These are phyloP conservation scores for Flaveria brownii DNA, from an alignment of 129 eudicot species.

Conservation along the genomic window DNA sequence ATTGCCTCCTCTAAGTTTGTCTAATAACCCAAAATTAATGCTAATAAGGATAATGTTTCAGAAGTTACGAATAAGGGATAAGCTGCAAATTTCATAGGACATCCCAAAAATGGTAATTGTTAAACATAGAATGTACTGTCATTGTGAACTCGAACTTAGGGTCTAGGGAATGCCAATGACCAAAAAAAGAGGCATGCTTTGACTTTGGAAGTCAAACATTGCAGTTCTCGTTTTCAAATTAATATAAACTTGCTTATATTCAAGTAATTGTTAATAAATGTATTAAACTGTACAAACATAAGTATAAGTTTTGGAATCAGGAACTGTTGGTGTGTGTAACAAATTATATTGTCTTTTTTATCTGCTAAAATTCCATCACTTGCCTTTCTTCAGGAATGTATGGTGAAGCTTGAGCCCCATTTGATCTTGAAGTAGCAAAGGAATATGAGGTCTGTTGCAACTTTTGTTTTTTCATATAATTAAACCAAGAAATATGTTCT, in stretches of 20 bases:
- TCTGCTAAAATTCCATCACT: background rate
- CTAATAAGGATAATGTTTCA: background rate
- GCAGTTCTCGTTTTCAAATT: background rate
- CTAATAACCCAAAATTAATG: background rate
- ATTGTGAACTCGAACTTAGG: background rate
- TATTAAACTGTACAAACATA: background rate
- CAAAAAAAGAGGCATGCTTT: background rate
- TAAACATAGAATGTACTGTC: background rate
- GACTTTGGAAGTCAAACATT: background rate
- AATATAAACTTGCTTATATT: background rate
- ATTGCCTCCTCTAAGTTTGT: background rate
- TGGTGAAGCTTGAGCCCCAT: conserved; percentile 5
- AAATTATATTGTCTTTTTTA: background rate
- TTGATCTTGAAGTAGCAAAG: background rate
- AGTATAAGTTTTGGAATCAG: background rate
- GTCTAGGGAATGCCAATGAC: background rate
- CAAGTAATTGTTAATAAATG: background rate
- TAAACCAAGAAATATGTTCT: conserved; percentile 7
- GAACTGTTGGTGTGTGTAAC: too few relatives aligned
- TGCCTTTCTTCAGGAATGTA: conserved; percentile 9
- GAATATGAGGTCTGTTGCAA: conserved; percentile 1
- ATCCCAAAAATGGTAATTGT: background rate
- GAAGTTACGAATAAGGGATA: background rate
- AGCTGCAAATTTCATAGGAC: background rate
- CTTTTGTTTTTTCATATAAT: conserved; percentile 5